phyloP scores from a whole-genome alignment of 192 early-diverging fungal species.

The Linnemannia elongata region DNA sequence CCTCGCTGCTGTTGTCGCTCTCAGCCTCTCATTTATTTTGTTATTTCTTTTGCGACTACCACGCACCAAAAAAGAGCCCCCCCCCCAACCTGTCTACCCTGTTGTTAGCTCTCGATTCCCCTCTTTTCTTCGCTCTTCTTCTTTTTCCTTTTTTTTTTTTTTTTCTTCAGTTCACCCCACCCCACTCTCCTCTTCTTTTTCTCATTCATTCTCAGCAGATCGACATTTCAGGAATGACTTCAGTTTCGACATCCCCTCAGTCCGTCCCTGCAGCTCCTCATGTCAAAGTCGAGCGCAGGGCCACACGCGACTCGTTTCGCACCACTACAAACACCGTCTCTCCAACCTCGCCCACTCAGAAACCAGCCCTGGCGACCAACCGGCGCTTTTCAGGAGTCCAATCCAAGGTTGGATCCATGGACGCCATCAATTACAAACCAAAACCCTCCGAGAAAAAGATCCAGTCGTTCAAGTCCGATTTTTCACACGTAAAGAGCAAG shows the following conservation, averaged over 20 bases:
- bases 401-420: conserved; percentile 61
- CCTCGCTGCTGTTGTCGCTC: too few relatives aligned
- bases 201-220: conserved; percentile 7
- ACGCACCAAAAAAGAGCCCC: too few relatives aligned
- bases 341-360: not conserved
- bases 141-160: too few relatives aligned
- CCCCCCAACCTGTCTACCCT: too few relatives aligned
- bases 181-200: not conserved
- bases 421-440: conserved; percentile 53
- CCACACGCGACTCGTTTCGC: not conserved
- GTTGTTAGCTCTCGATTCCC: too few relatives aligned
- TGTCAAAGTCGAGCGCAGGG: conserved; percentile 26
- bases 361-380: conserved; percentile 12
- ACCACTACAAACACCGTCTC: not conserved
- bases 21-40: too few relatives aligned
- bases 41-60: too few relatives aligned
- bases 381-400: conserved; percentile 43
- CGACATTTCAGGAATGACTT: conserved; percentile 14
- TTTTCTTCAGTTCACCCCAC: not conserved
- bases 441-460: conserved; percentile 57
- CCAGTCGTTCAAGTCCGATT: conserved; percentile 50
- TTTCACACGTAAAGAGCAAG: conserved; percentile 51
- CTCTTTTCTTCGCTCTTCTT: not conserved
- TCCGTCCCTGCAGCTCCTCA: conserved; percentile 17
- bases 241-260: conserved; percentile 28